A percentile compares a stretch with the other conserved stretches of the same genome.
These are phyloP conservation scores for Phoenix dactylifera DNA, from an alignment of 176 grass and related monocot genomes.

Conservation along the genomic window DNA sequence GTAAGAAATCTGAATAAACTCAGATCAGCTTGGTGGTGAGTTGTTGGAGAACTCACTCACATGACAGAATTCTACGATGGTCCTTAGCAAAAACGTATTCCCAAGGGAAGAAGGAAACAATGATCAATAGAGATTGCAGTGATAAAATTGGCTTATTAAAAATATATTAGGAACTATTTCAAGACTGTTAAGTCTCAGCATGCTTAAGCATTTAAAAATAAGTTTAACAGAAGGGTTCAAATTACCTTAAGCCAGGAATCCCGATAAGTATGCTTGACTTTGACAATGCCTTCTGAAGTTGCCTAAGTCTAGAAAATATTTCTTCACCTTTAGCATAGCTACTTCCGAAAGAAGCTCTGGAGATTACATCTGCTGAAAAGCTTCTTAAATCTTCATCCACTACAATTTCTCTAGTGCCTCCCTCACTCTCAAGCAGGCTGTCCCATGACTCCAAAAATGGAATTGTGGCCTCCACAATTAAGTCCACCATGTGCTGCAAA, in stretches of 20 bases:
- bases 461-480: conserved; percentile 40
- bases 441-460: conserved; percentile 46
- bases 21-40: no score
- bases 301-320: conserved; percentile 57
- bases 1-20: no score
- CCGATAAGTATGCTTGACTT: conserved; percentile 60
- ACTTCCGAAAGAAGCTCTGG: conserved; percentile 50
- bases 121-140: no score
- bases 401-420: conserved; percentile 43
- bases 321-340: conserved; percentile 50
- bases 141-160: no score
- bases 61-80: no score
- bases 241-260: conserved; percentile 45
- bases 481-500: conserved; percentile 46
- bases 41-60: no score
- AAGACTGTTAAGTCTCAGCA: no score
- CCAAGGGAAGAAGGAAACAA: no score
- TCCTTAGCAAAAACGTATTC: no score
- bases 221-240: no score
- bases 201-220: no score
- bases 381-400: conserved; percentile 59
- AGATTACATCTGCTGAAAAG: conserved; percentile 89
- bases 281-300: conserved; percentile 43
- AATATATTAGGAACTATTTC: no score
- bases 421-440: conserved; percentile 24